phyloP scores from a whole-genome alignment of 345 rosid species.

The Diplotaxis tenuifolia region DNA sequence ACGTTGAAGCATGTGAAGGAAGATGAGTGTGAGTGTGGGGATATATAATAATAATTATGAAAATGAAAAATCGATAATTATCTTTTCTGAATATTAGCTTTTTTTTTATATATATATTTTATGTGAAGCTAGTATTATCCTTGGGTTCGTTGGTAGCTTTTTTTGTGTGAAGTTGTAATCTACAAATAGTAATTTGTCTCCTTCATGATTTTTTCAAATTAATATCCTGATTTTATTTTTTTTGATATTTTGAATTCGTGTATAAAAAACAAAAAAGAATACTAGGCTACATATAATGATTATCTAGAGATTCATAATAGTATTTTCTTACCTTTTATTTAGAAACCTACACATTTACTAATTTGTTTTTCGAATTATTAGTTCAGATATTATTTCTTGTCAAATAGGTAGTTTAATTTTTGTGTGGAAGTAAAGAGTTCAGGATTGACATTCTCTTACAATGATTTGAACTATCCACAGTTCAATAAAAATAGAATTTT shows the following conservation, averaged over 20 bases:
- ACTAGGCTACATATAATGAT: background rate
- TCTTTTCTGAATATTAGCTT: background rate
- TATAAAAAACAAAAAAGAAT: background rate
- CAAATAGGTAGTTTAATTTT: background rate
- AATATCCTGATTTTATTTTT: background rate
- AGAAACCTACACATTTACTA: background rate
- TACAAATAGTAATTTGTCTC: background rate
- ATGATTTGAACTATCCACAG: background rate
- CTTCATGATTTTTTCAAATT: background rate
- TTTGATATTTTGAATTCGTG: background rate
- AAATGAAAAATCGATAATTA: background rate
- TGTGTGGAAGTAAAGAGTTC: background rate
- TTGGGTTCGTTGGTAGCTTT: slow-evolving; percentile 11
- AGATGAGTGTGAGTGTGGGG: slow-evolving; percentile 26
- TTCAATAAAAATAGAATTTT: background rate
- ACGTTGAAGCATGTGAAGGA: slow-evolving; percentile 18
- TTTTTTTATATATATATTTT: background rate
- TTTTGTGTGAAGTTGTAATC: slow-evolving; percentile 13
- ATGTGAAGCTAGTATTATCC: slow-evolving; percentile 8
- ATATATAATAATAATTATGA: slow-evolving; percentile 15
- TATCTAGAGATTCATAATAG: background rate
- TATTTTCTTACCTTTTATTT: background rate
- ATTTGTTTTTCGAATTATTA: background rate
- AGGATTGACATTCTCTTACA: background rate
- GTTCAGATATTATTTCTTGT: background rate